Percentiles rank a stretch among this genome's conserved stretches.
phyloP scores from a whole-genome alignment of 148 eudicot genomes.

The Amaranthus palmeri region DNA sequence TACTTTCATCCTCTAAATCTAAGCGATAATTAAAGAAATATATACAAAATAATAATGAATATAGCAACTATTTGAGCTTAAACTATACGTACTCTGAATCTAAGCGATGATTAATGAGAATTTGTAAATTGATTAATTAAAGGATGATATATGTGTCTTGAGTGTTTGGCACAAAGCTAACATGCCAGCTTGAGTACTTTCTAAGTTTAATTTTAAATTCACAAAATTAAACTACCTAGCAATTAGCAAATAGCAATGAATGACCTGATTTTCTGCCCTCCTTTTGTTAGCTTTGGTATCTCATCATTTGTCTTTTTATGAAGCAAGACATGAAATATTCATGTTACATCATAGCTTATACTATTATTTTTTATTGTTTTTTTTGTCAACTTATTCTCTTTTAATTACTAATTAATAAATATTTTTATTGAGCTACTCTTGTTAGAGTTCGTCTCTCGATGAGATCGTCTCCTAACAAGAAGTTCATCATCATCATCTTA shows the following conservation, averaged over 20 bases:
- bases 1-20: too few relatives aligned
- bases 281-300: neutral
- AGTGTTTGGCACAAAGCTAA: conserved; percentile 21
- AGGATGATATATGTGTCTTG: conserved; percentile 24
- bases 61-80: too few relatives aligned
- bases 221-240: neutral
- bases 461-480: too few relatives aligned
- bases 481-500: too few relatives aligned
- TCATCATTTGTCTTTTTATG: conserved; percentile 7
- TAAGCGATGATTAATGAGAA: conserved; percentile 9
- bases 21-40: too few relatives aligned
- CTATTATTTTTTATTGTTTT: too few relatives aligned
- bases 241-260: neutral
- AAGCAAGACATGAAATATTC: neutral
- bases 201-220: neutral
- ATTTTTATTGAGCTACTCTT: too few relatives aligned
- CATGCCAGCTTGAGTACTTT: conserved; percentile 18
- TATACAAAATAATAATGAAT: too few relatives aligned
- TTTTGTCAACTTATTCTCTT: too few relatives aligned
- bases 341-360: neutral
- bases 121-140: conserved; percentile 11
- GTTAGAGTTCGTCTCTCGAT: too few relatives aligned
- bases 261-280: conserved; percentile 1
- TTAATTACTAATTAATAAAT: too few relatives aligned
- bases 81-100: neutral